Base-by-base conservation (phyloP, 2,329 filamentous ascomycete species). In the Laburnicola sp. region DNA sequence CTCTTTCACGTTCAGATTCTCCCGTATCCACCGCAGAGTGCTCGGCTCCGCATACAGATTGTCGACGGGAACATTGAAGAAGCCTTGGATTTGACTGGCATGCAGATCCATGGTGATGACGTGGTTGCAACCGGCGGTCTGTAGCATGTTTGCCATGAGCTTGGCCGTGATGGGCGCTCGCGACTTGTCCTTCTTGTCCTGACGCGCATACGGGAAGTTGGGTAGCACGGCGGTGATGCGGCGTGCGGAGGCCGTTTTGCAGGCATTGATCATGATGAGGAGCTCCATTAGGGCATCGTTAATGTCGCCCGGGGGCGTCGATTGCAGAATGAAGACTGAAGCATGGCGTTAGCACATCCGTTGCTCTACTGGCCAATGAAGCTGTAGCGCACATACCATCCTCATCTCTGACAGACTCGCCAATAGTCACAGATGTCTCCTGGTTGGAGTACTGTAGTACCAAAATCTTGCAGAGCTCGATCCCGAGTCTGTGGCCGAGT, bases 261-360 rank as follows among this genome's bases (percentile, higher is more conserved):
- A 97, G 58, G 93, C 93, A 71, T 96, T 95, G 75, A 97, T 95
- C 86, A 97, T 96, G 76, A 97, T 97, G 61, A 97, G 83, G 32
- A 97, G 84, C 76, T 99, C 93, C 93, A 99, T 97, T 53, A 99
- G 83, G 43, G 91, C 91, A 73, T 97, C 93, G 76, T 99, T 99
- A 78, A 97, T 95, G 71, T 97, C 92, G 72, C 93, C 92, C 2
- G 93, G 93, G 35, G 89, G 87, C 41, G 94, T 96, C 23, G 93
- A 96, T 76, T 97, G 93, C 54, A 97, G 81, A 66, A 97, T 96
- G 78, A 97, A 97, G 70, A 97, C 92, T 85, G 64, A 28, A 34
- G 45, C 32, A 46, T 30, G 45, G 39, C 26, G 62, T 71, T 56
- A 71, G 64, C 54, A 42, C 53, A 36, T 46, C 44, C 22, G n/a